phyloP scores from a whole-genome alignment of 192 early-diverging fungal species.

The Dispira simplex region DNA sequence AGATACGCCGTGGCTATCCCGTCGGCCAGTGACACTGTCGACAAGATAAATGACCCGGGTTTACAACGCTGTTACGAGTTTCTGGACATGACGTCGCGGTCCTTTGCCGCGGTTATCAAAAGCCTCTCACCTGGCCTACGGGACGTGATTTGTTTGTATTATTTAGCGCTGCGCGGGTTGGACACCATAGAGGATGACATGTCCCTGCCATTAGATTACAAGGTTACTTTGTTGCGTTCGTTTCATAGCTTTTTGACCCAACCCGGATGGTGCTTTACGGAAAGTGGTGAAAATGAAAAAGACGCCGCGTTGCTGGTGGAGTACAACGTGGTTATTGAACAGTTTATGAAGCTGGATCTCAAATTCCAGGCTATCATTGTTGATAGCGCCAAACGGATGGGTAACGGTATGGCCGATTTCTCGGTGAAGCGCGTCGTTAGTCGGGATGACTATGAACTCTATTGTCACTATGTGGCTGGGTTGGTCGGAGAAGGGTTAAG shows the following conservation, averaged over 20 bases:
- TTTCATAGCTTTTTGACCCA: conserved; percentile 74
- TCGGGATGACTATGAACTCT: conserved; percentile 83
- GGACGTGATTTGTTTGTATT: conserved; percentile 87
- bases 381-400: conserved; percentile 87
- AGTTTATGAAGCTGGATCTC: conserved; percentile 64
- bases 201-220: conserved; percentile 63
- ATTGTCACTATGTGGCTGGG: conserved; percentile 96
- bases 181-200: conserved; percentile 99
- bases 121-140: conserved; percentile 61
- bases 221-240: conserved; percentile 53
- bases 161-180: conserved; percentile 85
- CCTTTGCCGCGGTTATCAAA: conserved; percentile 92
- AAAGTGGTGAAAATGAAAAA: conserved; percentile 86
- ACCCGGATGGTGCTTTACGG: conserved; percentile 62
- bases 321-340: conserved; percentile 78
- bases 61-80: conserved; percentile 72
- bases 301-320: conserved; percentile 80
- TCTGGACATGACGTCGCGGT: conserved; percentile 87
- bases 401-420: conserved; percentile 89
- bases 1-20: conserved; percentile 41
- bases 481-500: conserved; percentile 89
- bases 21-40: conserved; percentile 36
- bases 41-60: conserved; percentile 28
- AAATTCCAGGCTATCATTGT: conserved; percentile 77
- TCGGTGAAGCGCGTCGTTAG: conserved; percentile 47